phyloP scores from a whole-genome alignment of 495 filamentous ascomycete species.

The Penicillium fimorum region DNA sequence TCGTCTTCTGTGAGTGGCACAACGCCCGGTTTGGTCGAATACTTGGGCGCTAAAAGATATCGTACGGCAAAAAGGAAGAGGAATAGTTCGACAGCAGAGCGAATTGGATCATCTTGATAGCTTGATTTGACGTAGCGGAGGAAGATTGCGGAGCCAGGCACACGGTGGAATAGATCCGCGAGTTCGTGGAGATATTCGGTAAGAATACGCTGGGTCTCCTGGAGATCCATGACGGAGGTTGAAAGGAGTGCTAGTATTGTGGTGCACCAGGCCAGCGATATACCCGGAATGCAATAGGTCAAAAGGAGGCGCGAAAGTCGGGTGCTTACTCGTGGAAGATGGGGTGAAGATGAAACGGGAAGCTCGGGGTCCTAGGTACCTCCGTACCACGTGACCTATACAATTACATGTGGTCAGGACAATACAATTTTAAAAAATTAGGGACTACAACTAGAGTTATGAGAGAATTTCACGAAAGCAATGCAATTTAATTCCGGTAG shows the following conservation, averaged over 20 bases:
- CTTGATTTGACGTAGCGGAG: constrained; percentile 93
- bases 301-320: background rate
- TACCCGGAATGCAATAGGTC: background rate
- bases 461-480: constrained; percentile 17
- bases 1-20: constrained; percentile 90
- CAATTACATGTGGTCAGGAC: background rate
- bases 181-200: constrained; percentile 63
- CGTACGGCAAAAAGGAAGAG: constrained; percentile 94
- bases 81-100: constrained; percentile 89
- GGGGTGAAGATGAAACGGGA: constrained; percentile 5
- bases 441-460: background rate
- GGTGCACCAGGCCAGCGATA: background rate
- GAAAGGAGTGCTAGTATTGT: background rate
- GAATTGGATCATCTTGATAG: constrained; percentile 95
- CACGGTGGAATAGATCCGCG: constrained; percentile 72
- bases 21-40: constrained; percentile 84
- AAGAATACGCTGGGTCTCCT: constrained; percentile 72
- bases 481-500: constrained; percentile 35
- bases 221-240: constrained; percentile 66
- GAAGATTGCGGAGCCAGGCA: constrained; percentile 92
- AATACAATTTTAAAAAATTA: background rate
- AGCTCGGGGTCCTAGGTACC: background rate
- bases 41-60: constrained; percentile 87
- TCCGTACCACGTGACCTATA: constrained; percentile 7
- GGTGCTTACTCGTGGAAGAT: background rate